Conservation (phyloP, 2,329 filamentous ascomycete species). For the Ceratocystis papillata region DNA sequence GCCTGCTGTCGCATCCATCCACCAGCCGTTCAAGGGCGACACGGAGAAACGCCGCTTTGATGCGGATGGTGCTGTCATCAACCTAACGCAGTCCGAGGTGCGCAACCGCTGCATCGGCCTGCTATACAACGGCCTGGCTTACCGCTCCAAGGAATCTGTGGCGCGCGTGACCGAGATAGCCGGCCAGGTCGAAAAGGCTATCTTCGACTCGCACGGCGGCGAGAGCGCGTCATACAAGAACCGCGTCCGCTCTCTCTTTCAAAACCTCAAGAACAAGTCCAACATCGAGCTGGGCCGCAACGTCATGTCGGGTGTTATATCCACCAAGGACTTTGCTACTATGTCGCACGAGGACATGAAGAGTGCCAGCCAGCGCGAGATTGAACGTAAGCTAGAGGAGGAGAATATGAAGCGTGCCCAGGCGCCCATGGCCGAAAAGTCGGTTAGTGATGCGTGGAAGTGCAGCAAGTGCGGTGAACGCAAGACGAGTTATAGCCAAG, state of each 20-base stretch:
- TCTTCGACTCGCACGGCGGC: constrained; percentile 57
- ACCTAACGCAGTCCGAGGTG: constrained; percentile 59
- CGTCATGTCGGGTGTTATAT: constrained; percentile 64
- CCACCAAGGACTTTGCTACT: constrained; percentile 61
- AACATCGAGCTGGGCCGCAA: constrained; percentile 67
- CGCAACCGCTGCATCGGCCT: constrained; percentile 82
- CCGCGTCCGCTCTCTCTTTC: constrained; percentile 85
- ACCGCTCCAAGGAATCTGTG: constrained; percentile 57
- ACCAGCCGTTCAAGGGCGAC: constrained; percentile 48
- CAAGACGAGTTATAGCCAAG: constrained; percentile 91
- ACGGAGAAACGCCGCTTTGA: constrained; percentile 73
- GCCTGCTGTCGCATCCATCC: constrained; percentile 26
- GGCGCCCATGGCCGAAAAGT: constrained; percentile 84
- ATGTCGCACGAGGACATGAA: constrained; percentile 91
- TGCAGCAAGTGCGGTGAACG: constrained; percentile 88
- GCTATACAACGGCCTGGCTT: constrained; percentile 81
- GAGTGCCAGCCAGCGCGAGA: constrained; percentile 65
- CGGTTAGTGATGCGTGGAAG: constrained; percentile 74
- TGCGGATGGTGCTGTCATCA: constrained; percentile 66
- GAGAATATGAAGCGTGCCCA: constrained; percentile 98
- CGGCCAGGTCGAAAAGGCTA: constrained; percentile 74
- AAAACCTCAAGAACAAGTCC: constrained; percentile 87
- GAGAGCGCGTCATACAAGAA: constrained; percentile 62
- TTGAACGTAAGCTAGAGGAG: constrained; percentile 65
- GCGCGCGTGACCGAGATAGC: constrained; percentile 61